Base-by-base conservation (phyloP, 495 filamentous ascomycete species). In the Penicilliopsis zonata region DNA sequence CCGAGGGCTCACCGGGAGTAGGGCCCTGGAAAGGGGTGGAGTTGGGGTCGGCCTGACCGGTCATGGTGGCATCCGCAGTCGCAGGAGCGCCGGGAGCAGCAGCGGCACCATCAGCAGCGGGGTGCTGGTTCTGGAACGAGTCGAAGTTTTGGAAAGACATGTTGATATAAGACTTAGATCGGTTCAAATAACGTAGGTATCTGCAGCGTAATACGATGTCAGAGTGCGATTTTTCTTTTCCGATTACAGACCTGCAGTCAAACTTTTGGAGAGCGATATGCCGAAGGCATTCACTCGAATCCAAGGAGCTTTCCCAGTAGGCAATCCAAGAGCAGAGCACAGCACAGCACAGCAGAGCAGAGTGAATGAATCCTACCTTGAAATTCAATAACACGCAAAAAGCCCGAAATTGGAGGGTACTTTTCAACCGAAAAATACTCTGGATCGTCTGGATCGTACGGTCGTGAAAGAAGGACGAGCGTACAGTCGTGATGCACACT, bases 111-210 rank as follows among this genome's bases (percentile, higher is more conserved):
- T 69, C 69, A 41, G 61, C 68, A 36, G 56, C 57, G 28, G 61
- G 67, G 40, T 63, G 60, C 50, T 68, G 66, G 52, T 67, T 69
- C 34, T 65, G 67, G 42, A 68, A 69, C 23, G 55, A 59, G 27
- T 74, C 67, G 38, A 71, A 73, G 48, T 72, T 72, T 48, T 72
- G 68, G 52, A 70, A 76, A 51, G 68, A 81, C 60, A 65, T 67
- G 30, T 41, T 51, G 46, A 42, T 41, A 42, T 50, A 36, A 3
- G 12, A 23, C 13, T 3, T 4, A 18, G 24, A 28, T 38, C 5
- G 5, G 18, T 14, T 18, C n/a, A 18, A 18, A 3, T 6, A 34
- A 17, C 10, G 13, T 30, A 9, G 16, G 9, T 6, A 22, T 33
- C 20, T 9, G 20, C 2, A 25, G n/a, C n/a, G 24, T 13, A 23